These are phyloP conservation scores for Lolium multiflorum DNA, from an alignment of 176 grass and related monocot species.

Conservation along the genomic window DNA sequence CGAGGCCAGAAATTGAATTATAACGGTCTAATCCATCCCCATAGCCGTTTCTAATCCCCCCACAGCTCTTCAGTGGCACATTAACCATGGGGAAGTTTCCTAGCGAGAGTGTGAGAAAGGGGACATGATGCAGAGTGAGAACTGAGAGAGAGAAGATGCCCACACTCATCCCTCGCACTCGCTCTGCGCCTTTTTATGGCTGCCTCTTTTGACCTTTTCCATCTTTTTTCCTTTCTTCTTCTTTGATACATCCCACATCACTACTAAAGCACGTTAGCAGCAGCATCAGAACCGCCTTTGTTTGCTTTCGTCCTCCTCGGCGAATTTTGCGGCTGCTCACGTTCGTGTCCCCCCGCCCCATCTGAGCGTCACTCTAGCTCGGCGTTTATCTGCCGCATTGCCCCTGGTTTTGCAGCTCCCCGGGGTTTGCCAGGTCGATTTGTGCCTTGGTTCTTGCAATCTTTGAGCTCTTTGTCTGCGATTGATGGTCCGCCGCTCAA, in stretches of 20 bases:
- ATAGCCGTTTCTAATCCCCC: not conserved
- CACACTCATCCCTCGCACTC: slow-evolving; percentile 54
- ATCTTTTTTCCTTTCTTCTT: not conserved
- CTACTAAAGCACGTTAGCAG: slow-evolving; percentile 24
- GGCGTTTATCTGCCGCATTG: slow-evolving; percentile 13
- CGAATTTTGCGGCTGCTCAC: slow-evolving; percentile 36
- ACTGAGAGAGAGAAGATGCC: not conserved
- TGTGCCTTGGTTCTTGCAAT: slow-evolving; percentile 11
- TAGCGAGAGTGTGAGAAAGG: not conserved
- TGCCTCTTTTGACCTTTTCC: slow-evolving; percentile 41
- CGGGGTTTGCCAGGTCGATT: not conserved
- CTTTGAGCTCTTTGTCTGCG: not conserved
- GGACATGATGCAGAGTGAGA: not conserved
- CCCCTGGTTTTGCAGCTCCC: not conserved
- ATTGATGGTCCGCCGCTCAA: not conserved
- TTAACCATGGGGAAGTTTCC: not conserved
- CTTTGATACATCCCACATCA: slow-evolving; percentile 24
- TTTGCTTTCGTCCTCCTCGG: slow-evolving; percentile 18
- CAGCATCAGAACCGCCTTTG: not conserved
- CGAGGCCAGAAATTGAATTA: not conserved
- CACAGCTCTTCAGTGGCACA: not conserved
- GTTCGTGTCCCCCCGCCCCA: slow-evolving; percentile 20
- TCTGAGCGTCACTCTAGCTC: not conserved
- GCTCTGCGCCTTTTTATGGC: slow-evolving; percentile 53
- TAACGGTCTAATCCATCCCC: slow-evolving; percentile 27